Conservation (phyloP, 257 asterid genomes). For the Solanum paucissectum region DNA sequence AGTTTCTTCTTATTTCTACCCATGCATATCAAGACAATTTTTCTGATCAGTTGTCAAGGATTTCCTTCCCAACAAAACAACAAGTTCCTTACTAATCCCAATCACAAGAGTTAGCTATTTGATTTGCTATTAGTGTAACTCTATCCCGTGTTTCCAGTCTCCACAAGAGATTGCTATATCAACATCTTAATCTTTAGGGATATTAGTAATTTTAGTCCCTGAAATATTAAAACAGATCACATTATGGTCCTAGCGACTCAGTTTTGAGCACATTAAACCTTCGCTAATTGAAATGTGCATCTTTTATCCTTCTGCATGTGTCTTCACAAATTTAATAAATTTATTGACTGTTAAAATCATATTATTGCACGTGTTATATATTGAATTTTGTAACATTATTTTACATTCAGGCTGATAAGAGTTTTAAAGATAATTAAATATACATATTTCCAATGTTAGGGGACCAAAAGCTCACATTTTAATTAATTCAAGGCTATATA, state of each 20-base stretch:
- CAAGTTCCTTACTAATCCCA: not conserved
- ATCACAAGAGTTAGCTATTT: not conserved
- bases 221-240: not conserved
- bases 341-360: not conserved
- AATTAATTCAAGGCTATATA: not conserved
- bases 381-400: not conserved
- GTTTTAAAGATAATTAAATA: not conserved
- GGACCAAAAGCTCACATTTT: not conserved
- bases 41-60: not conserved
- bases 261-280: not conserved
- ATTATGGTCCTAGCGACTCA: not conserved
- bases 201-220: not conserved
- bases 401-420: not conserved
- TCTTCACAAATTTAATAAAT: not conserved
- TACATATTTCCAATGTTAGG: not conserved
- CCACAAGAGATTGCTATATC: not conserved
- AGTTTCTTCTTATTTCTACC: not conserved
- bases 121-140: not conserved
- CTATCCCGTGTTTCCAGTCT: not conserved
- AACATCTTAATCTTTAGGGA: not conserved
- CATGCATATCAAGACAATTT: not conserved
- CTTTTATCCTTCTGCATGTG: not conserved
- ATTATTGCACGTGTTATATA: not conserved
- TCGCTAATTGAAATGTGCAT: not conserved
- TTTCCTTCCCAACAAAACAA: not conserved